Percentiles rank a stretch among this genome's conserved stretches.
phyloP scores from a whole-genome alignment of 75 land plant genomes.

The Ceratopteris richardii region DNA sequence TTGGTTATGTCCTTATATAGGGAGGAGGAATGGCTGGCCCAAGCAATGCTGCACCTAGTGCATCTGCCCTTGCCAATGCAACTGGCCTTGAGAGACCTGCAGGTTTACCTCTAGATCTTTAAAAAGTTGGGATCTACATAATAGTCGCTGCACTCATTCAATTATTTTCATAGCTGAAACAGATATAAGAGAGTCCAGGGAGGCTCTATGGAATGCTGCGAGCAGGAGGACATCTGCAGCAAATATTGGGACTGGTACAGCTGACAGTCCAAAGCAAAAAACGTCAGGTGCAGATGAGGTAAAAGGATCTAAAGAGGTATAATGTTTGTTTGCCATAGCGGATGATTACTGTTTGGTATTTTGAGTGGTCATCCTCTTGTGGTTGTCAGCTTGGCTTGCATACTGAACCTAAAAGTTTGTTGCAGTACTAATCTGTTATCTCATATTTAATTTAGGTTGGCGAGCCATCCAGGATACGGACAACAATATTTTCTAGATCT shows the following conservation, averaged over 20 bases:
- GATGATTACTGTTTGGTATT: neutral
- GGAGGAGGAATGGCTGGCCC: no score
- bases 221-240: slow-evolving; percentile 3
- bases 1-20: no score
- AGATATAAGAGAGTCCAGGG: neutral
- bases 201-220: neutral
- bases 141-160: neutral
- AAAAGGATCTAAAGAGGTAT: neutral
- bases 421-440: no score
- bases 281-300: neutral
- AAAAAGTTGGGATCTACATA: neutral
- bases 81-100: neutral
- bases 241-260: slow-evolving; percentile 1
- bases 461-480: slow-evolving; percentile 40
- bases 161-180: neutral
- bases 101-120: neutral
- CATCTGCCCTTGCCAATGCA: no score
- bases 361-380: no score
- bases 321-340: no score
- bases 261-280: neutral
- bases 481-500: slow-evolving; percentile 39
- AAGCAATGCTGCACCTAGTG: no score
- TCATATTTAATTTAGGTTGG: no score
- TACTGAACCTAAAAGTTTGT: no score
- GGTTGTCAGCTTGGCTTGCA: no score